These are phyloP conservation scores for Petunia hybrid DNA, from an alignment of 305 asterid species.

Conservation along the genomic window DNA sequence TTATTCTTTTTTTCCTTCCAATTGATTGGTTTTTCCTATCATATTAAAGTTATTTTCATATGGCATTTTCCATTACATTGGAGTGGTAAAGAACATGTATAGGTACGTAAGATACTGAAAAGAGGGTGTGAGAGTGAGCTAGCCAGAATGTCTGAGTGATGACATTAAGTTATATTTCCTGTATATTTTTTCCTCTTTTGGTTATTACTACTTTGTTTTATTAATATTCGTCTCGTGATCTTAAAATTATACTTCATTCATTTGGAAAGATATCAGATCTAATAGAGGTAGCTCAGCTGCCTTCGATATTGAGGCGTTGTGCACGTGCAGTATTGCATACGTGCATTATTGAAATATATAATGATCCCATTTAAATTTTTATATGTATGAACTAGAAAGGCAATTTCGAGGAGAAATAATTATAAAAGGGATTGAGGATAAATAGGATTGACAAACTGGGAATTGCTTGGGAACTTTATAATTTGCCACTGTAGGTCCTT, in stretches of 20 bases:
- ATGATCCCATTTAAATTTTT: not conserved
- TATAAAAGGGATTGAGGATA: no score
- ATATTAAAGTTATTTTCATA: slow-evolving; percentile 2
- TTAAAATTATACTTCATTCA: not conserved
- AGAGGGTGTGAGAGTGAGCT: slow-evolving; percentile 24
- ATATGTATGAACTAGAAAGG: not conserved
- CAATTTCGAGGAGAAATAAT: no score
- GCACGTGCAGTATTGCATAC: not conserved
- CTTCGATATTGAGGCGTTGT: not conserved
- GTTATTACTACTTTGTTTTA: not conserved
- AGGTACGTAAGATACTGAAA: not conserved
- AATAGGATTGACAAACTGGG: no score
- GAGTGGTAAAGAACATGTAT: not conserved
- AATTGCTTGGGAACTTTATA: no score
- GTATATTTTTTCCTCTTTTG: not conserved
- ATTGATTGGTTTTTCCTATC: slow-evolving; percentile 26
- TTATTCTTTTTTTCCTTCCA: not conserved
- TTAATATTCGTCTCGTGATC: not conserved
- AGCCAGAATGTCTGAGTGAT: slow-evolving; percentile 19
- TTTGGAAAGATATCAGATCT: not conserved
- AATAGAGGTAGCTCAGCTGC: not conserved
- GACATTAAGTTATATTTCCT: slow-evolving; percentile 19
- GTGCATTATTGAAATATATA: not conserved
- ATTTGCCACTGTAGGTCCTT: no score
- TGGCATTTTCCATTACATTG: not conserved